Evolutionary conservation across 441 rosid genomes (phyloP).

Genomic region (Croton setiger): DNA sequence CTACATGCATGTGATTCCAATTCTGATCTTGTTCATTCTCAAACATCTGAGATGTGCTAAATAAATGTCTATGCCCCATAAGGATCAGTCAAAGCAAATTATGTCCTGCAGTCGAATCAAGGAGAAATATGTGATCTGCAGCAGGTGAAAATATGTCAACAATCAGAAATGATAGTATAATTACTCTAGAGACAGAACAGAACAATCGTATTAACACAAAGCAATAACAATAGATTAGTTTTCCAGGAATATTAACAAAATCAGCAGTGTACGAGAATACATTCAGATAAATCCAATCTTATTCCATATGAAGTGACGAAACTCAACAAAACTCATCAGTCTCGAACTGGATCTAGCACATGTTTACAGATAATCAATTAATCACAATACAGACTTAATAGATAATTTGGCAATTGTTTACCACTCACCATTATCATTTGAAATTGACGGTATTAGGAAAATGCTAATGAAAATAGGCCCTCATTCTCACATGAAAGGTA

Average conservation of each 20-base stretch:
- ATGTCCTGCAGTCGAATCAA: slow-evolving; percentile 20
- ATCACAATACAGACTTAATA: not conserved
- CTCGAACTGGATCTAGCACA: not conserved
- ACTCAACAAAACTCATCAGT: not conserved
- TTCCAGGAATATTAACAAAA: not conserved
- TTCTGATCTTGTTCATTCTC: slow-evolving; percentile 62
- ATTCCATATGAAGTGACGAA: not conserved
- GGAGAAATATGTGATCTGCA: slow-evolving; percentile 39
- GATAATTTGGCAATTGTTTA: not conserved
- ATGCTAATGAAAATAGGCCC: not conserved
- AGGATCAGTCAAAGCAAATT: slow-evolving; percentile 17
- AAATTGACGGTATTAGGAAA: slow-evolving; percentile 8
- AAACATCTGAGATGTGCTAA: slow-evolving; percentile 46
- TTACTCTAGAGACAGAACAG: not conserved
- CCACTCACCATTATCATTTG: slow-evolving; percentile 8
- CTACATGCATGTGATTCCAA: slow-evolving; percentile 59
- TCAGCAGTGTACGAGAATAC: not conserved
- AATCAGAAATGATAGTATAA: slow-evolving; percentile 2
- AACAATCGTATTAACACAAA: not conserved
- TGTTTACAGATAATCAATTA: not conserved
- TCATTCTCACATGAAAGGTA: slow-evolving; percentile 5
- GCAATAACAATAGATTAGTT: not conserved
- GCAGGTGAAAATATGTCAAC: slow-evolving; percentile 15
- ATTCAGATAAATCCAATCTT: not conserved
- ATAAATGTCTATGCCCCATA: slow-evolving; percentile 74